Percentiles rank a stretch among this genome's conserved stretches.
These are phyloP conservation scores for Ogataea siamensis DNA, from an alignment of 805 yeast genomes.

Conservation along the genomic window DNA sequence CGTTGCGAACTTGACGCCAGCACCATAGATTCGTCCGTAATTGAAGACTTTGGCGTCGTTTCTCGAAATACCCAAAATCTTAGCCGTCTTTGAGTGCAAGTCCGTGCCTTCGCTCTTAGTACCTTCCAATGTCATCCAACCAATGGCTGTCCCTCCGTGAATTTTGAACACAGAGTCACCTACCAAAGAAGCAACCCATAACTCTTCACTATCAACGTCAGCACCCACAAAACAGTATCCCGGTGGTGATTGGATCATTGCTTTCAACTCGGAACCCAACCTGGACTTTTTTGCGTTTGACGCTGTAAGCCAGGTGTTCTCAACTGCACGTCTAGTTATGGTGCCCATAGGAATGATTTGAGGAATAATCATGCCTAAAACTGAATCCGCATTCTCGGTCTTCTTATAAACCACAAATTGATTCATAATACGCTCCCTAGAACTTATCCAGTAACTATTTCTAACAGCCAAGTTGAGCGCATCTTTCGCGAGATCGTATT, in stretches of 20 bases:
- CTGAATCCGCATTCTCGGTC: constrained; percentile 16
- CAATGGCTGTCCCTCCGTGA: constrained; percentile 96
- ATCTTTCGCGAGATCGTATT: constrained; percentile 66
- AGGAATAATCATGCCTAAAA: constrained; percentile 77
- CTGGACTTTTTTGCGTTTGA: constrained; percentile 85
- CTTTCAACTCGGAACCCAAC: constrained; percentile 90
- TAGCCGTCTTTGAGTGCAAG: constrained; percentile 90
- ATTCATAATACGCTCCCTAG: constrained; percentile 75
- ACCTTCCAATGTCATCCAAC: constrained; percentile 99
- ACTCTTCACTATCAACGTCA: constrained; percentile 96
- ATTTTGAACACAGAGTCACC: constrained; percentile 87
- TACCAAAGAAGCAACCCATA: constrained; percentile 95
- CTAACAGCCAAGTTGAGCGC: constrained; percentile 75
- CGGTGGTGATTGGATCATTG: constrained; percentile 79
- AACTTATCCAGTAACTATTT: constrained; percentile 91
- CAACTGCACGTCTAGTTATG: constrained; percentile 92
- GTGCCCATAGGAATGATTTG: constrained; percentile 92
- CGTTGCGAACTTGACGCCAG: constrained; percentile 89
- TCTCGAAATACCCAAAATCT: constrained; percentile 82
- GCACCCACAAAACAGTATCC: constrained; percentile 97
- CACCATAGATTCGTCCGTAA: constrained; percentile 97
- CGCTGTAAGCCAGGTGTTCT: constrained; percentile 96
- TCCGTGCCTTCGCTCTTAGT: constrained; percentile 90
- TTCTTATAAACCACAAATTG: constrained; percentile 77
- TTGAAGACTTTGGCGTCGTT: constrained; percentile 94